Evolutionary conservation across 768 basidiomycete species (phyloP).

Genomic region (Panellus pusillus): DNA sequence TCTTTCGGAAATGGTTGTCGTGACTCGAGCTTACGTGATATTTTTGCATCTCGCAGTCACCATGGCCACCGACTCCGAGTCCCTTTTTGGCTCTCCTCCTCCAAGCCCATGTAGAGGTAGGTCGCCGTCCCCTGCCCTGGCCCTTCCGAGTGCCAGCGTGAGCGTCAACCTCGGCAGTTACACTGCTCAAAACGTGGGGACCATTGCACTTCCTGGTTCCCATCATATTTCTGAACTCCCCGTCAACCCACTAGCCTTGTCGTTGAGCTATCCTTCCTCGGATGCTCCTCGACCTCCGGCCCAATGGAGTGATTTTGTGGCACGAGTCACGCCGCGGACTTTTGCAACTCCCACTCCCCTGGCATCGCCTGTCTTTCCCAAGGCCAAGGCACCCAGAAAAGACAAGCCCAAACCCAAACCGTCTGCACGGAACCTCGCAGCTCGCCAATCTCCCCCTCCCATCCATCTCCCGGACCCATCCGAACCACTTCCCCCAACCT

Average conservation of each 20-base stretch:
- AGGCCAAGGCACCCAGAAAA: slow-evolving; percentile 36
- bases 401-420: slow-evolving; percentile 29
- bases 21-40: too few species aligned
- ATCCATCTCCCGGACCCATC: slow-evolving; percentile 65
- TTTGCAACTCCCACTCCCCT: slow-evolving; percentile 17
- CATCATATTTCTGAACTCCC: slow-evolving; percentile 85
- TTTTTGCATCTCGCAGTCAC: too few species aligned
- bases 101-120: slow-evolving; percentile 71
- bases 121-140: slow-evolving; percentile 64
- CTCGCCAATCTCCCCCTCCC: slow-evolving; percentile 52
- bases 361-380: slow-evolving; percentile 25
- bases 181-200: slow-evolving; percentile 87
- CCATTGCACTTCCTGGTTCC: slow-evolving; percentile 98
- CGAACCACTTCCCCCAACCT: slow-evolving; percentile 66
- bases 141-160: slow-evolving; percentile 46
- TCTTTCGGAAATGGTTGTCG: too few species aligned
- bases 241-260: slow-evolving; percentile 75
- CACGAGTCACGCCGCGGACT: slow-evolving; percentile 7
- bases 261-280: slow-evolving; percentile 40
- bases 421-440: slow-evolving; percentile 32
- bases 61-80: slow-evolving; percentile 55
- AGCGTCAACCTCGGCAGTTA: slow-evolving; percentile 19
- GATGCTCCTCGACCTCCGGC: slow-evolving; percentile 42
- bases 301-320: slow-evolving; percentile 17
- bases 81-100: slow-evolving; percentile 83